Evolutionary conservation across 129 eudicot genomes (phyloP).

Genomic region (Artemisia annua): DNA sequence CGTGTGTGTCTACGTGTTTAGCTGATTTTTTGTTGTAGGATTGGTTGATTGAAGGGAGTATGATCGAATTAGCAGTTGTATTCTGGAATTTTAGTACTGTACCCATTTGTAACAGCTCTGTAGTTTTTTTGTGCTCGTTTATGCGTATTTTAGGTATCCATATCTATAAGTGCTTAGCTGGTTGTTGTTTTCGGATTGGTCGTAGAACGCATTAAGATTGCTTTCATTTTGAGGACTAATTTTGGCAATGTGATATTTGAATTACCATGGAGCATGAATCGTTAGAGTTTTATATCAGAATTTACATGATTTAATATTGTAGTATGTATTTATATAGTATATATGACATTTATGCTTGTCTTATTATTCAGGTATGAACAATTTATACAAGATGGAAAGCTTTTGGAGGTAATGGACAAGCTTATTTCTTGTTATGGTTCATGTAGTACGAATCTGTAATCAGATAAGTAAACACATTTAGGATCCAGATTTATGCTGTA

Average conservation of each 20-base stretch:
- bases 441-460: neutral
- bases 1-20: neutral
- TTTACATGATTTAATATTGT: neutral
- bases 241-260: no score
- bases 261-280: neutral
- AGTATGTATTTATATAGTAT: neutral
- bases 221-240: no score
- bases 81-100: neutral
- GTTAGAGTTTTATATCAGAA: neutral
- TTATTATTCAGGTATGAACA: slow-evolving; percentile 70
- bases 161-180: neutral
- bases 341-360: slow-evolving; percentile 16
- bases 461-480: neutral
- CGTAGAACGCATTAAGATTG: no score
- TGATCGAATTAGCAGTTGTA: neutral
- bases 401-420: slow-evolving; percentile 71
- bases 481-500: neutral
- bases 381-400: slow-evolving; percentile 76
- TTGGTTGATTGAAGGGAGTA: neutral
- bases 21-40: no score
- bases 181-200: neutral
- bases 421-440: slow-evolving; percentile 8
- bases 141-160: neutral
- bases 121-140: neutral
- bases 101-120: neutral